Evolutionary conservation across 2,329 filamentous ascomycete species (phyloP).

Genomic region (Aspergillus felis): DNA sequence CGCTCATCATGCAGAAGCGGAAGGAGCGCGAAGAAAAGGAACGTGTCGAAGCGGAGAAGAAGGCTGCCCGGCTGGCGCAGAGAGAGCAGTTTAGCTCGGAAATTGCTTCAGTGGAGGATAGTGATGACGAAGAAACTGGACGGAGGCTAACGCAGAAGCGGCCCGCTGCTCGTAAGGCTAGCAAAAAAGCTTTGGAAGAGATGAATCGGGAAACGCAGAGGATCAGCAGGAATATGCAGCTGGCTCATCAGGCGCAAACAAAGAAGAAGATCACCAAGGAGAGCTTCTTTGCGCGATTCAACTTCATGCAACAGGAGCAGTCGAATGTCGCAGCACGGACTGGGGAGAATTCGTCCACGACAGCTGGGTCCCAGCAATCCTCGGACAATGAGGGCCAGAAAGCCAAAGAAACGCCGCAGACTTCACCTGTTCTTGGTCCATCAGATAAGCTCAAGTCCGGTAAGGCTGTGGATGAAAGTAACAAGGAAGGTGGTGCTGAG

Average conservation of each 20-base stretch:
- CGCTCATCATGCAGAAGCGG: slow-evolving; percentile 69
- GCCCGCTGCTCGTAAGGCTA: slow-evolving; percentile 72
- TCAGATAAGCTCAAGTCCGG: slow-evolving; percentile 1
- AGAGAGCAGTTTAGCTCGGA: slow-evolving; percentile 34
- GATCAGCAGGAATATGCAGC: slow-evolving; percentile 82
- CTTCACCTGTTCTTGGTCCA: slow-evolving; percentile 52
- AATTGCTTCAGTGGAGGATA: slow-evolving; percentile 49
- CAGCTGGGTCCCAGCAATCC: slow-evolving; percentile 49
- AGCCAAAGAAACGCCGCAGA: slow-evolving; percentile 64
- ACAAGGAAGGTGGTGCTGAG: not conserved
- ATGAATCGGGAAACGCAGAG: slow-evolving; percentile 95
- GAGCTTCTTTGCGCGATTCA: slow-evolving; percentile 79
- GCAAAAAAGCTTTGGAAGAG: slow-evolving; percentile 90
- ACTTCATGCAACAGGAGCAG: slow-evolving; percentile 56
- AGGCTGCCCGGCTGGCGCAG: slow-evolving; percentile 30
- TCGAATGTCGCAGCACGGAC: slow-evolving; percentile 21
- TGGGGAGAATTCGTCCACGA: slow-evolving; percentile 32
- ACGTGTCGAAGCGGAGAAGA: slow-evolving; percentile 46
- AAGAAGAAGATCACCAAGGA: slow-evolving; percentile 86
- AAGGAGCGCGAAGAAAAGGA: slow-evolving; percentile 67
- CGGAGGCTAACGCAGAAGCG: slow-evolving; percentile 64
- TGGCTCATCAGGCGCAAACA: slow-evolving; percentile 83
- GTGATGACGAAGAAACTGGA: slow-evolving; percentile 60
- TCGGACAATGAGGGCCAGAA: slow-evolving; percentile 42
- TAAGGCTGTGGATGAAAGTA: not conserved